Percentiles rank a stretch among this genome's conserved stretches.
phyloP scores from a whole-genome alignment of 129 eudicot species.

The Chrysanthemum lavandulifolium region DNA sequence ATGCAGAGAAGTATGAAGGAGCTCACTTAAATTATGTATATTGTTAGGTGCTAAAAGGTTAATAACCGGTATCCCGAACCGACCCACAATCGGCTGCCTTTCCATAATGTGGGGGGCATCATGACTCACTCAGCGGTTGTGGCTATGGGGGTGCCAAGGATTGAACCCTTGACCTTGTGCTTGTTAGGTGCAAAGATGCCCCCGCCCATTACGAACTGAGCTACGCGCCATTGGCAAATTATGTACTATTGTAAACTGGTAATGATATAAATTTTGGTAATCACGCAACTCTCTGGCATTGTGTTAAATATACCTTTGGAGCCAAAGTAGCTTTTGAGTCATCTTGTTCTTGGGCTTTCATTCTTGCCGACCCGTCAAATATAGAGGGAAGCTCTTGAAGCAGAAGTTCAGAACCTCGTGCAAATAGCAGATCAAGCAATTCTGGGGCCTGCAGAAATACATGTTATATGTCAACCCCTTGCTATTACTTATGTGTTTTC shows the following conservation, averaged over 20 bases:
- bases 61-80: too few relatives aligned
- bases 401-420: conserved; percentile 74
- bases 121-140: too few relatives aligned
- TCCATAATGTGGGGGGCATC: too few relatives aligned
- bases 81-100: too few relatives aligned
- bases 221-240: too few relatives aligned
- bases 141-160: too few relatives aligned
- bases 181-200: too few relatives aligned
- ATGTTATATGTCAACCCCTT: not conserved
- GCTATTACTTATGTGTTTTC: not conserved
- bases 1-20: not conserved
- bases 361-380: conserved; percentile 77
- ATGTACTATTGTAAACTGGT: not conserved
- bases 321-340: conserved; percentile 84
- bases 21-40: not conserved
- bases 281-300: not conserved
- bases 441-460: conserved; percentile 76
- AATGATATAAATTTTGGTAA: conserved; percentile 6
- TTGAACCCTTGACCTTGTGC: too few relatives aligned
- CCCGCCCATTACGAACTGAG: too few relatives aligned
- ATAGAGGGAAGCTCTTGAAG: conserved; percentile 82
- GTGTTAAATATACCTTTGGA: conserved; percentile 61
- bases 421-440: conserved; percentile 65
- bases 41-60: not conserved
- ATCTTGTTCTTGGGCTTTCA: conserved; percentile 70